These are phyloP conservation scores for Ogataea hybrid DNA, from an alignment of 1,139 yeast species.

Conservation along the genomic window DNA sequence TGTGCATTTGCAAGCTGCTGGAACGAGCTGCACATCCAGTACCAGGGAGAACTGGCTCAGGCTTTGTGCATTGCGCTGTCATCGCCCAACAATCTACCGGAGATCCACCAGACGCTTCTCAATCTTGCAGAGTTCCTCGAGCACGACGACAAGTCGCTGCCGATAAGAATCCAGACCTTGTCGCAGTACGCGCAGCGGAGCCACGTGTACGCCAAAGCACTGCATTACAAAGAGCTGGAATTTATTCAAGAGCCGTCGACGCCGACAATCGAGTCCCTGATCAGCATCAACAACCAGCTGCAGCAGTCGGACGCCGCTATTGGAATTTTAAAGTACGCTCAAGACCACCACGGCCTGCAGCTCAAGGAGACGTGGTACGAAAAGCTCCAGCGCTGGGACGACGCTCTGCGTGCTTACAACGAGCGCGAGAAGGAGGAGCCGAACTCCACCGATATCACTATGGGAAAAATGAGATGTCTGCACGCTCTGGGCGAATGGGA, in stretches of 20 bases:
- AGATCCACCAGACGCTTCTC: slow-evolving; percentile 83
- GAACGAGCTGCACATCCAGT: slow-evolving; percentile 89
- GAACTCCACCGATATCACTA: slow-evolving; percentile 69
- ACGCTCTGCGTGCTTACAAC: slow-evolving; percentile 87
- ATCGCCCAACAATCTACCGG: slow-evolving; percentile 93
- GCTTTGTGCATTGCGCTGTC: slow-evolving; percentile 84
- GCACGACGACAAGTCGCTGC: slow-evolving; percentile 92
- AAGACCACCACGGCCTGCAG: slow-evolving; percentile 87
- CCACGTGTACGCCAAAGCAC: slow-evolving; percentile 96
- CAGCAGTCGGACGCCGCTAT: slow-evolving; percentile 98
- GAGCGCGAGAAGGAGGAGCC: slow-evolving; percentile 62
- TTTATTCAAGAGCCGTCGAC: slow-evolving; percentile 92
- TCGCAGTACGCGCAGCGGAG: slow-evolving; percentile 94
- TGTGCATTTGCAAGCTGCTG: slow-evolving; percentile 96
- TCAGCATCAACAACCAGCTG: slow-evolving; percentile 87
- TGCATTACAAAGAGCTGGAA: slow-evolving; percentile 93
- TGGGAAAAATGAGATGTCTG: slow-evolving; percentile 97
- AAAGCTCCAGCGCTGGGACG: slow-evolving; percentile 96
- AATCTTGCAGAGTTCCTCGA: slow-evolving; percentile 97
- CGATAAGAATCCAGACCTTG: slow-evolving; percentile 82
- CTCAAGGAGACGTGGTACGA: slow-evolving; percentile 98
- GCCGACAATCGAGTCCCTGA: slow-evolving; percentile 87
- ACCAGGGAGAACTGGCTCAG: slow-evolving; percentile 86
- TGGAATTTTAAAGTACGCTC: slow-evolving; percentile 94
- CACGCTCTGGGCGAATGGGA: slow-evolving; percentile 99